Evolutionary conservation across 106 monocot genomes (phyloP).

Genomic region (Acorus calamus): DNA sequence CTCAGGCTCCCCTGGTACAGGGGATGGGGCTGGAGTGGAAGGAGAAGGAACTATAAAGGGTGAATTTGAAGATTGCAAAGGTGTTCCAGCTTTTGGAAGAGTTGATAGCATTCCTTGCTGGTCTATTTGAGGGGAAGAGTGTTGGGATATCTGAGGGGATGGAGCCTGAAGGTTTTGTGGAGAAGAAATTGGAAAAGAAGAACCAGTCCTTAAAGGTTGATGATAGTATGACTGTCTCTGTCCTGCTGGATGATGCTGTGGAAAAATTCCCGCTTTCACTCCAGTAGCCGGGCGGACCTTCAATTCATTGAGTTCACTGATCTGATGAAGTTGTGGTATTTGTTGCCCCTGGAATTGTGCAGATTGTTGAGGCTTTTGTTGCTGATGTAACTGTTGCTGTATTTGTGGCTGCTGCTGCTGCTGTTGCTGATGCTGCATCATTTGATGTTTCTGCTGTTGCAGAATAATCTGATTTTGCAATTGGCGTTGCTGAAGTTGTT

Average conservation of each 20-base stretch:
- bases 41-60: slow-evolving; percentile 69
- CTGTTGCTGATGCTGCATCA: slow-evolving; percentile 28
- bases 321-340: slow-evolving; percentile 46
- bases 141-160: slow-evolving; percentile 90
- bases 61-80: slow-evolving; percentile 56
- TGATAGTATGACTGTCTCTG: slow-evolving; percentile 52
- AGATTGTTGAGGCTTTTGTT: slow-evolving; percentile 35
- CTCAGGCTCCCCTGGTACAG: slow-evolving; percentile 62
- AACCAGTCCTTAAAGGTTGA: slow-evolving; percentile 47
- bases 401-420: slow-evolving; percentile 27
- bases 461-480: not conserved
- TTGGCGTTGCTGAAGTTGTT: slow-evolving; percentile 29
- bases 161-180: slow-evolving; percentile 77
- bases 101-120: slow-evolving; percentile 51
- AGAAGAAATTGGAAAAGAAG: slow-evolving; percentile 67
- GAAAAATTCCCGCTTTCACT: slow-evolving; percentile 59
- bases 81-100: slow-evolving; percentile 60
- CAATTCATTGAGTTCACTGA: slow-evolving; percentile 65
- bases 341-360: slow-evolving; percentile 37
- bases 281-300: slow-evolving; percentile 47
- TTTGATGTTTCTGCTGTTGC: slow-evolving; percentile 50
- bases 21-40: slow-evolving; percentile 75
- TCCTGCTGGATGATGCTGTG: slow-evolving; percentile 33
- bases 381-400: slow-evolving; percentile 31
- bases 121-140: slow-evolving; percentile 88